A percentile compares a stretch with the other conserved stretches of the same genome.
Evolutionary conservation across 768 basidiomycete species (phyloP).

Genomic region (Pilatotrama ljubarskyi): DNA sequence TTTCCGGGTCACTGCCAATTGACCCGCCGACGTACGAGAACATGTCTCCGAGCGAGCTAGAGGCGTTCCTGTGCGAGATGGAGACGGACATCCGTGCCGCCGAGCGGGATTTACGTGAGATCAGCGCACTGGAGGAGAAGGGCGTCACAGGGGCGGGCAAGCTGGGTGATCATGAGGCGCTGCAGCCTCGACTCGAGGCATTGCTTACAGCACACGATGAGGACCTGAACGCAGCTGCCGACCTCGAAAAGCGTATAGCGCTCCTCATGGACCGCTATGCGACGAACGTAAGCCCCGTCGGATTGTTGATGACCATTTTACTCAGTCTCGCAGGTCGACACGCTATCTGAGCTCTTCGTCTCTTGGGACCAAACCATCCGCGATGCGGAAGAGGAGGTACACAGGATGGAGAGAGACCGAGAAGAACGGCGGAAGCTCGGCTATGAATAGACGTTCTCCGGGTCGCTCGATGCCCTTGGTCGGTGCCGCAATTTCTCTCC

Average conservation of each 20-base stretch:
- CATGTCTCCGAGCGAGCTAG: slow-evolving; percentile 68
- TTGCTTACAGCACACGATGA: slow-evolving; percentile 60
- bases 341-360: slow-evolving; percentile 81
- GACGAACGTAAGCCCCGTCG: slow-evolving; percentile 54
- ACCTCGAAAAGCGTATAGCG: slow-evolving; percentile 67
- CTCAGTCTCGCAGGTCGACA: slow-evolving; percentile 57
- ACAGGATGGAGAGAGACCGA: slow-evolving; percentile 58
- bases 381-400: slow-evolving; percentile 62
- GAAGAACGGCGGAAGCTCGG: slow-evolving; percentile 64
- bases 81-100: slow-evolving; percentile 82
- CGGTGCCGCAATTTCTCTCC: not conserved
- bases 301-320: not conserved
- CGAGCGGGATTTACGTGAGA: slow-evolving; percentile 80
- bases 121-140: slow-evolving; percentile 66
- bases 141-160: slow-evolving; percentile 74
- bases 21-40: slow-evolving; percentile 55
- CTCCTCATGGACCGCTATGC: slow-evolving; percentile 67
- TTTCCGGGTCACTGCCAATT: slow-evolving; percentile 59
- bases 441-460: slow-evolving; percentile 41
- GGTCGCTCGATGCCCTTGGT: not conserved
- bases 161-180: slow-evolving; percentile 62
- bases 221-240: slow-evolving; percentile 54
- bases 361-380: slow-evolving; percentile 79
- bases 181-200: slow-evolving; percentile 67
- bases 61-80: slow-evolving; percentile 74